phyloP scores from a whole-genome alignment of 257 asterid genomes.

The Gynochthodes officinalis region DNA sequence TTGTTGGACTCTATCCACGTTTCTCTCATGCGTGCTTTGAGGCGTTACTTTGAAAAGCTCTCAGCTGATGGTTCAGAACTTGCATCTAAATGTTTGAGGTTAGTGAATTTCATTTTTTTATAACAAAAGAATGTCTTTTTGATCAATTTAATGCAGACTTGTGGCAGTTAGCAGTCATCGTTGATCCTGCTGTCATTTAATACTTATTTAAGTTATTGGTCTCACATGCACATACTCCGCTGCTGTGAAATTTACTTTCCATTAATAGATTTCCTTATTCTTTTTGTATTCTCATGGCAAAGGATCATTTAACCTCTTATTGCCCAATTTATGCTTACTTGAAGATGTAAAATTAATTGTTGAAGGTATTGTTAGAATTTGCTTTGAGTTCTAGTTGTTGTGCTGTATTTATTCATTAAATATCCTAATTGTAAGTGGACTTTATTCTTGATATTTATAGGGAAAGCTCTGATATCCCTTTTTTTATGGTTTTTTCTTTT shows the following conservation, averaged over 20 bases:
- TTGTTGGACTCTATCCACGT: constrained; percentile 82
- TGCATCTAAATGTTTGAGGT: constrained; percentile 74
- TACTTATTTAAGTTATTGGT: constrained; percentile 2
- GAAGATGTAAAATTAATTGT: neutral
- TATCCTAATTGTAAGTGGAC: neutral
- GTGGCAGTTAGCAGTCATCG: neutral
- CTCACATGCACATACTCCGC: neutral
- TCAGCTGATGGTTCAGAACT: constrained; percentile 60
- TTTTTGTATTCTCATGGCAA: neutral
- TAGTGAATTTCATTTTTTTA: constrained; percentile 12
- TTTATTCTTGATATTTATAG: neutral
- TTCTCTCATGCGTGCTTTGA: constrained; percentile 62
- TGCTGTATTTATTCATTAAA: neutral
- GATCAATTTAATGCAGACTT: neutral
- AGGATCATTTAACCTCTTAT: neutral
- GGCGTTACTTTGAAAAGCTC: constrained; percentile 59
- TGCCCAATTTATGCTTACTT: neutral
- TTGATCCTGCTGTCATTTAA: neutral
- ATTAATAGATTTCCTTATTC: neutral
- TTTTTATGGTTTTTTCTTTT: neutral
- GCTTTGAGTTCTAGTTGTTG: neutral
- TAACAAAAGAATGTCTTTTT: neutral
- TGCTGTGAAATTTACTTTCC: neutral
- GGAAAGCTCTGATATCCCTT: neutral
- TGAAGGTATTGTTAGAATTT: neutral